These are phyloP conservation scores for Diutina pseudorugosa DNA, from an alignment of 1,139 yeast species.

Conservation along the genomic window DNA sequence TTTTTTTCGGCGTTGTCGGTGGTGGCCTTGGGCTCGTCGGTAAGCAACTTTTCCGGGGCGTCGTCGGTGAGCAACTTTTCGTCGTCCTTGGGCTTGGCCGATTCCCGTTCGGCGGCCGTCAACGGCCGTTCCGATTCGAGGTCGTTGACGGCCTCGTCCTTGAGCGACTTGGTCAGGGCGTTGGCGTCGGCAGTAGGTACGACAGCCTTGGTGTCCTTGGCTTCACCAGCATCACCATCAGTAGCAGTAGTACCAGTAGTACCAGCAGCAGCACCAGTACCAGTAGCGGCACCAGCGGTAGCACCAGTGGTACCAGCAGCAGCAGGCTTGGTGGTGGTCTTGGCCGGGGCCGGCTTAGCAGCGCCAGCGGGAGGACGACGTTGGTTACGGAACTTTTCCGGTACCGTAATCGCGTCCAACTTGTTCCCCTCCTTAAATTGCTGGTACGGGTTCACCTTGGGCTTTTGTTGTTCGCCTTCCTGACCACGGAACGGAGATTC, in stretches of 20 bases:
- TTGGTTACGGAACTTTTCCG: conserved; percentile 29
- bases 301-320: background rate
- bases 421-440: conserved; percentile 26
- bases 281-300: background rate
- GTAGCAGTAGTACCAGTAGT: background rate
- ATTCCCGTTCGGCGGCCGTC: background rate
- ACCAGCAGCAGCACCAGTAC: background rate
- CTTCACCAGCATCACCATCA: conserved; percentile 2
- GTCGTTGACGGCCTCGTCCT: conserved; percentile 4
- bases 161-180: background rate
- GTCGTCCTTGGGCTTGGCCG: background rate
- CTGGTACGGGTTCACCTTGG: conserved; percentile 16
- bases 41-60: background rate
- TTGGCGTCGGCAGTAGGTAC: conserved; percentile 5
- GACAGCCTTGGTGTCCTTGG: conserved; percentile 1
- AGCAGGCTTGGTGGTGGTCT: conserved; percentile 5
- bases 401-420: conserved; percentile 30
- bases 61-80: background rate
- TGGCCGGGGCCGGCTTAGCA: conserved; percentile 6
- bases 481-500: conserved; percentile 3
- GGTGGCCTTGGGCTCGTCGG: background rate
- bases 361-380: conserved; percentile 14
- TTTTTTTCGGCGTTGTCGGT: background rate
- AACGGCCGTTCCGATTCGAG: conserved; percentile 1
- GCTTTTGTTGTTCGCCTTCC: background rate